Conservation (phyloP, 1,284 basidiomycete species). For the Vanrija sp. region DNA sequence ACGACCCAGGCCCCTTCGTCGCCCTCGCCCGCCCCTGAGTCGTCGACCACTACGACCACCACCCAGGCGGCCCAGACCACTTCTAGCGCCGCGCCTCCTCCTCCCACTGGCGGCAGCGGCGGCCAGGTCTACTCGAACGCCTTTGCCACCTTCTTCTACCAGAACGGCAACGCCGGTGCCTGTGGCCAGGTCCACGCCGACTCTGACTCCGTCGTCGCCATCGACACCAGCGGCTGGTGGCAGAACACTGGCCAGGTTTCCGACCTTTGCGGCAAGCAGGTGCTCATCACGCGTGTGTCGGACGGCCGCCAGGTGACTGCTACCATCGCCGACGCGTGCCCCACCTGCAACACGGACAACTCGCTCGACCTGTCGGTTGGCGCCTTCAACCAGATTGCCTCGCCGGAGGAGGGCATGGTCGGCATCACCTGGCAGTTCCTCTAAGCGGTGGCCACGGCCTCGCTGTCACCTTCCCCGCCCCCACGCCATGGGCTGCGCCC, state of each 20-base stretch:
- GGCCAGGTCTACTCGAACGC: conserved; percentile 18
- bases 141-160: conserved; percentile 65
- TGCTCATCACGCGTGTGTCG: conserved; percentile 34
- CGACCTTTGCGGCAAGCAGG: conserved; percentile 29
- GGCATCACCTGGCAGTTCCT: conserved; percentile 54
- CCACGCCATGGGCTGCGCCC: too few relatives aligned
- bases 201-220: conserved; percentile 63
- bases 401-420: conserved; percentile 58
- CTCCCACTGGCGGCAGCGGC: not conserved
- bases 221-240: conserved; percentile 33
- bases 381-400: conserved; percentile 56
- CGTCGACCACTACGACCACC: conserved; percentile 13
- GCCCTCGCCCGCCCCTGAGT: not conserved
- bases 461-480: not conserved
- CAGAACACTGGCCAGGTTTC: conserved; percentile 17
- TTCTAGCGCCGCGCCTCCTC: conserved; percentile 18
- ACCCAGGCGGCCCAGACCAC: conserved; percentile 16
- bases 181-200: conserved; percentile 62
- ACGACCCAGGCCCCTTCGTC: conserved; percentile 9
- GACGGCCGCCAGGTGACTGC: conserved; percentile 61
- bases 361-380: conserved; percentile 74
- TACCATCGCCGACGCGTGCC: conserved; percentile 73
- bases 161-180: conserved; percentile 62
- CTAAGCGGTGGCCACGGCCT: conserved; percentile 11
- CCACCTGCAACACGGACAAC: conserved; percentile 61